Percentiles rank a stretch among this genome's conserved stretches.
Conservation (phyloP, 805 yeast genomes). For the Zygotorulaspora florentina region DNA sequence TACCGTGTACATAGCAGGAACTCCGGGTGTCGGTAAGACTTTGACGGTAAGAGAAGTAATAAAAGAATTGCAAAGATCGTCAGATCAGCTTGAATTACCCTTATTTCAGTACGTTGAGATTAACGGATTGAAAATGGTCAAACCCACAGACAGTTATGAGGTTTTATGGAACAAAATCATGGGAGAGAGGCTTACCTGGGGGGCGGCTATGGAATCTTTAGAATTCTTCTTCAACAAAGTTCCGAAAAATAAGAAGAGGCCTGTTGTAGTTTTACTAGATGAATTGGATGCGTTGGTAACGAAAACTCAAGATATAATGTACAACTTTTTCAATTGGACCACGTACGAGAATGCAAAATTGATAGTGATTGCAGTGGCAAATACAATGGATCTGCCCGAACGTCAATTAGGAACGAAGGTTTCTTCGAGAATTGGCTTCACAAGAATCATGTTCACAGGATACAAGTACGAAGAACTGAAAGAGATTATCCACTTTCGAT, state of each 20-base stretch:
- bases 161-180: constrained; percentile 72
- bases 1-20: constrained; percentile 88
- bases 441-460: constrained; percentile 83
- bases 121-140: constrained; percentile 80
- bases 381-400: constrained; percentile 96
- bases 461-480: constrained; percentile 77
- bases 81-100: constrained; percentile 38
- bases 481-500: constrained; percentile 65
- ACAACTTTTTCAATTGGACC: constrained; percentile 98
- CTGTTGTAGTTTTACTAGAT: constrained; percentile 74
- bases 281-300: constrained; percentile 91
- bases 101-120: constrained; percentile 76
- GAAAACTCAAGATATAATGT: constrained; percentile 74
- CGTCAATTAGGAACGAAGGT: constrained; percentile 80
- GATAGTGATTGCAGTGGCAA: constrained; percentile 89
- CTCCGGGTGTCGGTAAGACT: constrained; percentile 98
- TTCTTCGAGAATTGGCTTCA: constrained; percentile 84
- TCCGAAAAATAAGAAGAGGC: constrained; percentile 34
- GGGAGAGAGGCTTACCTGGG: constrained; percentile 53
- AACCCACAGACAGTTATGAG: constrained; percentile 81
- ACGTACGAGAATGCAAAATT: constrained; percentile 72
- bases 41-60: constrained; percentile 88
- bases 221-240: constrained; percentile 62
- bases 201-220: constrained; percentile 60
- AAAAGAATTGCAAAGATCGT: constrained; percentile 51